phyloP scores from a whole-genome alignment of 1,284 basidiomycete genomes.

The Gymnopus androsaceus region DNA sequence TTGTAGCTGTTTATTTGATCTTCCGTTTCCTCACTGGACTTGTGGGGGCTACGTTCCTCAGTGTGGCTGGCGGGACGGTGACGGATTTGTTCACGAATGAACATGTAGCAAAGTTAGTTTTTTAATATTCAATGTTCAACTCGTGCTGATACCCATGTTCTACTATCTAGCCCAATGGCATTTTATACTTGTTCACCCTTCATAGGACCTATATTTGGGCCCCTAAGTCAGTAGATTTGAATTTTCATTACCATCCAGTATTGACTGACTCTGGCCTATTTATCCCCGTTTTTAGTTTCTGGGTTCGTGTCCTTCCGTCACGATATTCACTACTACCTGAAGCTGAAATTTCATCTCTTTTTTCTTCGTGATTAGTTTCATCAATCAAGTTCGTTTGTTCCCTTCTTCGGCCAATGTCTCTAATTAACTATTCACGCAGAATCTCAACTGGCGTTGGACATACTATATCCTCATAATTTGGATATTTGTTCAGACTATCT shows the following conservation, averaged over 20 bases:
- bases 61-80: conserved; percentile 79
- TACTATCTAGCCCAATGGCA: conserved; percentile 67
- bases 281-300: too few relatives aligned
- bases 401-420: not conserved
- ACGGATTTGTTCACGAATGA: conserved; percentile 71
- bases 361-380: conserved; percentile 25
- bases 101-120: conserved; percentile 63
- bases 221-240: conserved; percentile 3
- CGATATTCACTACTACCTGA: too few relatives aligned
- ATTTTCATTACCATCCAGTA: too few relatives aligned
- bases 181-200: conserved; percentile 12
- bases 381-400: conserved; percentile 36
- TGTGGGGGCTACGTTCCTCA: conserved; percentile 73
- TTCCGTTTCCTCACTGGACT: conserved; percentile 76
- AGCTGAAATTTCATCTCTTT: not conserved
- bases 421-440: conserved; percentile 36
- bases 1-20: conserved; percentile 54
- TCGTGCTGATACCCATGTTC: not conserved
- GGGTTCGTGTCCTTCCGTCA: too few relatives aligned
- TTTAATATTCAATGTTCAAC: not conserved
- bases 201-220: conserved; percentile 23
- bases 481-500: conserved; percentile 49
- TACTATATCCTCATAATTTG: conserved; percentile 71
- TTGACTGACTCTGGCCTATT: too few relatives aligned
- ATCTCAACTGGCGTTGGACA: conserved; percentile 78